Base-by-base conservation (phyloP, 108 stramenopile genomes). In the Nannochloropsis oceanica region DNA sequence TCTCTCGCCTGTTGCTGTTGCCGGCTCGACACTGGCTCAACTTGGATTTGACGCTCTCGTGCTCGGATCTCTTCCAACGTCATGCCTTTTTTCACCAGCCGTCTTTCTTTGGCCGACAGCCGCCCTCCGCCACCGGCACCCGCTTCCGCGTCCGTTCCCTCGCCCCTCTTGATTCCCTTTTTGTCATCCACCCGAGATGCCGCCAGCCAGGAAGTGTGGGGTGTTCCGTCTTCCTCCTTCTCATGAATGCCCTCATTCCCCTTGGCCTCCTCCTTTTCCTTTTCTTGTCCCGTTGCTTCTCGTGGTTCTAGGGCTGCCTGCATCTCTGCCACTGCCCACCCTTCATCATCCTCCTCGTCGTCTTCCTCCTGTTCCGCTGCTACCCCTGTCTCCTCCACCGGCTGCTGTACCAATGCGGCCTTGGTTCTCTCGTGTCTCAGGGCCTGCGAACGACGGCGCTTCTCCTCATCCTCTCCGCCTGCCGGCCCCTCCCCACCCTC, bases 211-310 rank as follows among this genome's bases (percentile, higher is more conserved):
- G n/a, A n/a, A n/a, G n/a, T n/a, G n/a, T n/a, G n/a, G n/a, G n/a
- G 34, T 81, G 80, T 11, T 26, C 27, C 13, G 84, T 80, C 84
- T 80, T 80, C 93, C 80, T 89, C 90, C 73, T 87, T 87, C 9
- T 59, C 82, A 83, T 25, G 46, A 9, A 8, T 83, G 12, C 87
- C 88, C 44, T 80, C 80, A 43, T 43, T 84, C 25, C 79, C 73
- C 44, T 84, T 43, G 11, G 44, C 25, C 85, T 1, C 82, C 79
- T 82, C 14, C 44, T 0, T 43, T 43, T 85, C 89, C 14, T 18
- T 50, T 0, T 18, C 46, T 18, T 13, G 0, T 14, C 46, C 46
- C 46, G 46, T 18, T 14, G 18, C 46, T 50, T 13, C 46, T 18
- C 46, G 18, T 24, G 43, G 81, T 14, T 86, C 84, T 20, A 8